Conservation (phyloP, 306 rosid species). For the Prunus mume region DNA sequence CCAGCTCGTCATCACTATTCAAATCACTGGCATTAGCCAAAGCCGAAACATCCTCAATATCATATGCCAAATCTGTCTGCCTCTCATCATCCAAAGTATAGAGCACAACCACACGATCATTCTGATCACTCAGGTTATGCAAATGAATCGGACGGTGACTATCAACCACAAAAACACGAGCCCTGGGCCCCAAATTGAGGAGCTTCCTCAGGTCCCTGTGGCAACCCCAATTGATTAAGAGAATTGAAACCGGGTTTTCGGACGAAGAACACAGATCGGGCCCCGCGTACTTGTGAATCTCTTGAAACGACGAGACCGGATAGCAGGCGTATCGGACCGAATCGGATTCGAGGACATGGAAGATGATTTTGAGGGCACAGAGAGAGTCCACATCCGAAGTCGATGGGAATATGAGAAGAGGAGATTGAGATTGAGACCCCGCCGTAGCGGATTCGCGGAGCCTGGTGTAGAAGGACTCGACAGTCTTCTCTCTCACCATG, state of each 20-base stretch:
- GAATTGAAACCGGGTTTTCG: conserved; percentile 41
- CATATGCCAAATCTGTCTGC: conserved; percentile 76
- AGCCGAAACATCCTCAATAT: conserved; percentile 58
- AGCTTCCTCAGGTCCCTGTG: conserved; percentile 57
- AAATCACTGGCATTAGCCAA: conserved; percentile 66
- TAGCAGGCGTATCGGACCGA: conserved; percentile 72
- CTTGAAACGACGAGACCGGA: conserved; percentile 81
- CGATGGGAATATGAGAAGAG: conserved; percentile 80
- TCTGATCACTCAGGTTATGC: conserved; percentile 66
- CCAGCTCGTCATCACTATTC: conserved; percentile 48
- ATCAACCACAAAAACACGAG: conserved; percentile 72
- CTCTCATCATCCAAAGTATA: conserved; percentile 74
- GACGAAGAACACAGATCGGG: conserved; percentile 38
- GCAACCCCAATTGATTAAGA: conserved; percentile 88
- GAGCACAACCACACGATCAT: conserved; percentile 69
- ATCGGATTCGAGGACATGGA: conserved; percentile 80
- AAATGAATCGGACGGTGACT: conserved; percentile 90
- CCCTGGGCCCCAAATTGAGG: conserved; percentile 44
- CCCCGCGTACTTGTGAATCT: conserved; percentile 57
- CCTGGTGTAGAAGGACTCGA: conserved; percentile 65
- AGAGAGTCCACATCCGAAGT: conserved; percentile 91
- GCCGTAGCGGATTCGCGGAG: conserved; percentile 51
- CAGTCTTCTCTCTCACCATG: conserved; percentile 71
- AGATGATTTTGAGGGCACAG: conserved; percentile 70
- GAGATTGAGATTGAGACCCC: conserved; percentile 58